Conservation (phyloP, 2,329 filamentous ascomycete species). For the Clonostachys rosea region DNA sequence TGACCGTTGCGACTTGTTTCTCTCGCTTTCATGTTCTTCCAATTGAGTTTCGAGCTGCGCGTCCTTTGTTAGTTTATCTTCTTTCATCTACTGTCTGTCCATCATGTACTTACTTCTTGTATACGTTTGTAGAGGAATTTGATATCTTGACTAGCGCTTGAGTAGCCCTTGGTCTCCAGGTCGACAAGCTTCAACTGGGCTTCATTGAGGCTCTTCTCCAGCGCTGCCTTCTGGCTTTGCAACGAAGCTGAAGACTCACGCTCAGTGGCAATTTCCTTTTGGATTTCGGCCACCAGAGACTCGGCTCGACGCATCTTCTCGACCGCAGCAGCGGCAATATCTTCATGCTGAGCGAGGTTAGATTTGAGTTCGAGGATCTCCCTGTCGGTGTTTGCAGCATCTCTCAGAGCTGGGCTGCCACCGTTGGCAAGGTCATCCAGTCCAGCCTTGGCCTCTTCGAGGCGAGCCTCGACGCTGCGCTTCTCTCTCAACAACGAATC, state of each 20-base stretch:
- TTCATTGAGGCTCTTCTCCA: slow-evolving; percentile 90
- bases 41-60: slow-evolving; percentile 79
- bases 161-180: slow-evolving; percentile 95
- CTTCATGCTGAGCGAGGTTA: slow-evolving; percentile 84
- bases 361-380: slow-evolving; percentile 88
- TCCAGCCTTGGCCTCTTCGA: slow-evolving; percentile 82
- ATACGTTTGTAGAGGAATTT: slow-evolving; percentile 92
- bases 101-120: slow-evolving; percentile 69
- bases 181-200: slow-evolving; percentile 86
- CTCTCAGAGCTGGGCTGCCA: slow-evolving; percentile 82
- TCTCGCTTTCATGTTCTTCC: slow-evolving; percentile 75
- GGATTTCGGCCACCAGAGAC: slow-evolving; percentile 79
- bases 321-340: slow-evolving; percentile 84
- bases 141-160: slow-evolving; percentile 89
- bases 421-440: slow-evolving; percentile 84
- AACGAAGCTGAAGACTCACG: slow-evolving; percentile 76
- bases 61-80: slow-evolving; percentile 16
- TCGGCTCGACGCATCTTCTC: slow-evolving; percentile 97
- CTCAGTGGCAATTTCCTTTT: slow-evolving; percentile 86
- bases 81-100: slow-evolving; percentile 1
- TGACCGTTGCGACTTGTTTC: slow-evolving; percentile 77
- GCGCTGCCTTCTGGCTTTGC: slow-evolving; percentile 81
- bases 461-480: slow-evolving; percentile 76
- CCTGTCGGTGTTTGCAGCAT: slow-evolving; percentile 83
- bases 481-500: slow-evolving; percentile 86